Evolutionary conservation across 805 yeast genomes (phyloP).

Genomic region (Ogataea henricii): DNA sequence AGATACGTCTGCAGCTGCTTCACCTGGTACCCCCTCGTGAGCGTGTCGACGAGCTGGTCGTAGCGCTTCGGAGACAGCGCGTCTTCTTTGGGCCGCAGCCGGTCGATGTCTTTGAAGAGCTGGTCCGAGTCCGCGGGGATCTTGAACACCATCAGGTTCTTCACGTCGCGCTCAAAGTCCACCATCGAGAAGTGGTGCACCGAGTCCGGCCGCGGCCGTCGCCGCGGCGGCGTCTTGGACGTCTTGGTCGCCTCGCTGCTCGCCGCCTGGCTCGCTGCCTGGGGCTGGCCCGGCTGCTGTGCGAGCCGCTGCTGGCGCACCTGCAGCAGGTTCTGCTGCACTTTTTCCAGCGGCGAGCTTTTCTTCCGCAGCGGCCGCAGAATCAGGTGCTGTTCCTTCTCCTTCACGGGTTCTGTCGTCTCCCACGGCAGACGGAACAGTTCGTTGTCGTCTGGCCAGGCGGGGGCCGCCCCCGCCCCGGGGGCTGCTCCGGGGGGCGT

Average conservation of each 20-base stretch:
- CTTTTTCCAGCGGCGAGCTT: slow-evolving; percentile 23
- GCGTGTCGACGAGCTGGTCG: slow-evolving; percentile 22
- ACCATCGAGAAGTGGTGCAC: slow-evolving; percentile 20
- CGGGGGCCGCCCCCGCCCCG: neutral
- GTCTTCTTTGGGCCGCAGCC: slow-evolving; percentile 27
- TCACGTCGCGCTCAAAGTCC: slow-evolving; percentile 33
- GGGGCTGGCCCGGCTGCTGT: neutral
- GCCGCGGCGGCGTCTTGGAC: neutral
- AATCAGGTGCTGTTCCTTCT: slow-evolving; percentile 22
- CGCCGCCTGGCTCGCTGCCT: slow-evolving; percentile 2
- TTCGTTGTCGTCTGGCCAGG: neutral
- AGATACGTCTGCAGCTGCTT: slow-evolving; percentile 29
- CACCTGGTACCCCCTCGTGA: slow-evolving; percentile 24
- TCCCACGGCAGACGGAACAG: slow-evolving; percentile 5
- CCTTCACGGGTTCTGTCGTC: neutral
- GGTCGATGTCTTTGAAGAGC: slow-evolving; percentile 29
- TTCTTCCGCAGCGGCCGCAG: slow-evolving; percentile 29
- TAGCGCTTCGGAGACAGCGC: slow-evolving; percentile 24
- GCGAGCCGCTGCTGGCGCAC: neutral
- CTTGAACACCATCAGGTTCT: slow-evolving; percentile 33
- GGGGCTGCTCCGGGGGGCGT: neutral
- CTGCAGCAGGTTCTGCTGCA: slow-evolving; percentile 4
- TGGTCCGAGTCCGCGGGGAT: slow-evolving; percentile 27
- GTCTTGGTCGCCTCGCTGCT: neutral
- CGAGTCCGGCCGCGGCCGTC: neutral